Conservation (phyloP, 495 filamentous ascomycete genomes). For the Rusavskia elegans region DNA sequence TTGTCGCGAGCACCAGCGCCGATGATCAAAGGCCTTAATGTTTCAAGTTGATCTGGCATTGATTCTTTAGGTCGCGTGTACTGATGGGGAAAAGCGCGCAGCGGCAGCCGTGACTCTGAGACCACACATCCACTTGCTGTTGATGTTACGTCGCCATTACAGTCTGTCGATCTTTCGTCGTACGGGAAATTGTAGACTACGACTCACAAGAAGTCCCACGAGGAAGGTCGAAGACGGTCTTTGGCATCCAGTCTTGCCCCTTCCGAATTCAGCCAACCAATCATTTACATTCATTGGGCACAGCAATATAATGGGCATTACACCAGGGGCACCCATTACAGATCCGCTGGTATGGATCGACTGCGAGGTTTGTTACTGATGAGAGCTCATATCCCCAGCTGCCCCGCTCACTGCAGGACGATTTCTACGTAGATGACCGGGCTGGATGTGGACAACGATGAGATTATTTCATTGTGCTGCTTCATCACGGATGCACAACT, state of each 20-base stretch:
- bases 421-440: conserved; percentile 67
- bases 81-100: too few relatives aligned
- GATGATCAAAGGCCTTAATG: conserved; percentile 54
- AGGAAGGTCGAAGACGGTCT: too few relatives aligned
- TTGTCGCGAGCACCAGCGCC: conserved; percentile 76
- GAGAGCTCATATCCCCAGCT: not conserved
- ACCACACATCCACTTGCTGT: not conserved
- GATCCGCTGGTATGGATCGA: conserved; percentile 76
- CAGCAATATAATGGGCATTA: too few relatives aligned
- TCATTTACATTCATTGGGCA: too few relatives aligned
- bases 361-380: conserved; percentile 48
- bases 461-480: conserved; percentile 86
- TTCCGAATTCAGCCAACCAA: too few relatives aligned
- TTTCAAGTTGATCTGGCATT: not conserved
- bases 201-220: too few relatives aligned
- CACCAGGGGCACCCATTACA: conserved; percentile 21
- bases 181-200: too few relatives aligned
- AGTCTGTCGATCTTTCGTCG: not conserved
- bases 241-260: too few relatives aligned
- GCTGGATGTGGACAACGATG: conserved; percentile 58
- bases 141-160: not conserved
- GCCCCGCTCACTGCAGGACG: not conserved
- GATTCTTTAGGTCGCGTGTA: too few relatives aligned
- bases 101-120: too few relatives aligned
- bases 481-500: conserved; percentile 74